Base-by-base conservation (phyloP, 495 filamentous ascomycete species). In the Cudoniella acicularis region DNA sequence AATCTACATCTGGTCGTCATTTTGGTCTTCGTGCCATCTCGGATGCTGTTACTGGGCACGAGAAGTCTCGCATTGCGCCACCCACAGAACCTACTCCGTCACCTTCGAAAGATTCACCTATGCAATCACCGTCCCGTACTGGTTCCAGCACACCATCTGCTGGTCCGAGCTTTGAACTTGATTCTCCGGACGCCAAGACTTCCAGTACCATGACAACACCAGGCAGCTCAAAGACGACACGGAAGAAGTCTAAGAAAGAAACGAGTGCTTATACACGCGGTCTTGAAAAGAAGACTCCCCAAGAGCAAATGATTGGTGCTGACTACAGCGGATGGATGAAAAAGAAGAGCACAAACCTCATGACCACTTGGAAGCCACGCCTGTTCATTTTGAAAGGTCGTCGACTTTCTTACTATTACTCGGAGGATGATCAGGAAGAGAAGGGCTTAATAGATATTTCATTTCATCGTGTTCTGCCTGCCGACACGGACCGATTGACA, bases 251-350 rank as follows among this genome's bases (percentile, higher is more conserved):
- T 23, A 98, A 98, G 75, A 93, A 98, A 67, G 85, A 91, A 56
- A 98, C 94, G 1, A 96, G 91, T 67, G 94, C 95, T 3, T 98
- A 96, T 73, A 89, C 83, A 13, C 88, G 88, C 13, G 95, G 95
- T 1, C 75, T 98, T 18, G 84, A 89, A 65, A 89, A 90, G 73
- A 89, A 92, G 63, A 75, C 82, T 0, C 95, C 95, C 0, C 78
- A 84, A 50, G 90, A 96, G 68, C 91, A 94, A 59, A 92, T 96
- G 73, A 75, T 81, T 52, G 86, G 84, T 54, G 93, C 91, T 48
- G 94, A 99, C 65, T 99, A 92, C 67, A 91, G 86, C 62, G 95
- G 95, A 22, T 99, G 95, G 95, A 99, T 99, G 95, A 98, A 96
- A 78, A 99, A 99, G 81, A 87, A 92, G 66, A 96, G 90, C 49